phyloP scores from a whole-genome alignment of 2,329 filamentous ascomycete genomes.

The Diaporthe longicolla region DNA sequence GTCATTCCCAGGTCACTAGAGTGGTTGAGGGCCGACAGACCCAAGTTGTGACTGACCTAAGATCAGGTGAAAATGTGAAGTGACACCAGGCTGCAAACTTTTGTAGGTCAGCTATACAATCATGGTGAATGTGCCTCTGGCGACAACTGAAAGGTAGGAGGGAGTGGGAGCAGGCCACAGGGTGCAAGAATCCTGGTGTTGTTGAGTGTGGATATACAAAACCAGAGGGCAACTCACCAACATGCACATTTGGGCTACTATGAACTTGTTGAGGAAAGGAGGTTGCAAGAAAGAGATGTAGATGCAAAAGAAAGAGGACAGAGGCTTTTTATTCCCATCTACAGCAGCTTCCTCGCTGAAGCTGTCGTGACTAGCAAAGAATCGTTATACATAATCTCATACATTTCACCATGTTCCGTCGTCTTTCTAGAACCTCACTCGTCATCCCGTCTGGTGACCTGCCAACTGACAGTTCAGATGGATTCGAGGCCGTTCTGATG shows the following conservation, averaged over 20 bases:
- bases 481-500: background rate
- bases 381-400: background rate
- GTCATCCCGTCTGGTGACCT: background rate
- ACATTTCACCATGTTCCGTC: background rate
- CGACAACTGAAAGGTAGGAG: background rate
- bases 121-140: no score
- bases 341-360: background rate
- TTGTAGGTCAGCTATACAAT: background rate
- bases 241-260: background rate
- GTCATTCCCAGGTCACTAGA: background rate
- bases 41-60: background rate
- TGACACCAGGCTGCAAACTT: background rate
- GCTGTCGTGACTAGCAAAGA: background rate
- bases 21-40: background rate
- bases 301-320: no score
- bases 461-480: background rate
- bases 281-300: background rate
- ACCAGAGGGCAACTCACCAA: background rate
- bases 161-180: no score
- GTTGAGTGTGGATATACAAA: background rate
- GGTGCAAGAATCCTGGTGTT: no score
- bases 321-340: background rate
- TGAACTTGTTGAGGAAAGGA: background rate
- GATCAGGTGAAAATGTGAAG: background rate
- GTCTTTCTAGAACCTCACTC: background rate